Evolutionary conservation across 176 grass and related monocot species (phyloP).

Genomic region (Coix lacrymajobi): DNA sequence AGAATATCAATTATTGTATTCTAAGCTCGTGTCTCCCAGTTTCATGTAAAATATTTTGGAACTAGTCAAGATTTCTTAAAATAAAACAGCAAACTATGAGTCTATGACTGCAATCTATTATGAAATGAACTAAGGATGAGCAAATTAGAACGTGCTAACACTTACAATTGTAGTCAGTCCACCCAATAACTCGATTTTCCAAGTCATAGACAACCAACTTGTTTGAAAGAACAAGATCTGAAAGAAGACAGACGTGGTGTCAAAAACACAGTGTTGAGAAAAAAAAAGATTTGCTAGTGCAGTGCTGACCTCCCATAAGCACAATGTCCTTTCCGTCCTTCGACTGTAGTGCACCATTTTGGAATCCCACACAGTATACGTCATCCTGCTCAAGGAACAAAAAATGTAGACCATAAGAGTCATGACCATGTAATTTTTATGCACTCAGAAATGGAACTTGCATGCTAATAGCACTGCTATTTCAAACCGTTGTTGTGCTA

Average conservation of each 20-base stretch:
- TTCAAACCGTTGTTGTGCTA: not conserved
- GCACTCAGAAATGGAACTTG: not conserved
- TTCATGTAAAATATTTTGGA: not conserved
- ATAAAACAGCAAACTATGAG: not conserved
- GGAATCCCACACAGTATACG: slow-evolving; percentile 80
- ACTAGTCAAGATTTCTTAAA: not conserved
- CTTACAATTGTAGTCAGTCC: slow-evolving; percentile 97
- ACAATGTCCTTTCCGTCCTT: slow-evolving; percentile 88
- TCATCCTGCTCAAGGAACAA: slow-evolving; percentile 41
- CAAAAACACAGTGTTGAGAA: not conserved
- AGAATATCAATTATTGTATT: not conserved
- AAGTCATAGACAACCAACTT: slow-evolving; percentile 97
- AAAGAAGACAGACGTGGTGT: slow-evolving; percentile 22
- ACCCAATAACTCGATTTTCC: slow-evolving; percentile 88
- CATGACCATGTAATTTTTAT: not conserved
- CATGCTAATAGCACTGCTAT: not conserved
- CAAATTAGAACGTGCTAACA: not conserved
- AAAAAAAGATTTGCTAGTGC: not conserved
- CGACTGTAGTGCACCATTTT: slow-evolving; percentile 88
- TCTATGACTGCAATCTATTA: not conserved
- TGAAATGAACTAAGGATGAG: slow-evolving; percentile 1
- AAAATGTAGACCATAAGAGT: not conserved
- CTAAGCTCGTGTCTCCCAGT: not conserved
- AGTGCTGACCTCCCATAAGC: slow-evolving; percentile 85
- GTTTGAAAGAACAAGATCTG: slow-evolving; percentile 96